These are phyloP conservation scores for Scytalidium sp. DNA, from an alignment of 2,329 filamentous ascomycete species.

Conservation along the genomic window DNA sequence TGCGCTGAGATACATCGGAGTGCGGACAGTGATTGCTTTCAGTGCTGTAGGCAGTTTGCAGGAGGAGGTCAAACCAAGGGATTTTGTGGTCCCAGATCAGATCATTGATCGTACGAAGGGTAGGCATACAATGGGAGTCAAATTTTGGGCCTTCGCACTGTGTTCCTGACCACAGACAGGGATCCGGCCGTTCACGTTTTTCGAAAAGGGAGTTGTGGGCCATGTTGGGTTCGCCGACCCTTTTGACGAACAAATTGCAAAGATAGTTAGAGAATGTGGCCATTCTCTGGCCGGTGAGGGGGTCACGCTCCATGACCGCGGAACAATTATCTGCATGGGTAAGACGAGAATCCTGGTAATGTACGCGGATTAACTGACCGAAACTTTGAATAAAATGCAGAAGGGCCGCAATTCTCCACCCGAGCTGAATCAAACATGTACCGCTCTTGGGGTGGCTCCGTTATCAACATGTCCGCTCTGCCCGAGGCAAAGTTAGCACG, in stretches of 20 bases:
- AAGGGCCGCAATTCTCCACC: constrained; percentile 97
- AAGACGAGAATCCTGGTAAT: constrained; percentile 28
- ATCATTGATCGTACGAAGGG: constrained; percentile 96
- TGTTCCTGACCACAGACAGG: constrained; percentile 30
- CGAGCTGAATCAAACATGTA: constrained; percentile 96
- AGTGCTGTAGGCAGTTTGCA: constrained; percentile 89
- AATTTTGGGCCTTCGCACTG: not conserved
- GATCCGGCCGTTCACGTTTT: constrained; percentile 91
- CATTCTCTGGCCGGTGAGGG: constrained; percentile 75
- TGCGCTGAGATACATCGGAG: constrained; percentile 87
- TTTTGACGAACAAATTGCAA: constrained; percentile 76
- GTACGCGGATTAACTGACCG: constrained; percentile 3
- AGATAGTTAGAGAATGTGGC: constrained; percentile 71
- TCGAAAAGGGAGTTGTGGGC: constrained; percentile 85
- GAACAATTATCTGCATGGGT: constrained; percentile 91
- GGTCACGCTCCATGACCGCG: constrained; percentile 78
- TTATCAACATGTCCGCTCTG: constrained; percentile 97
- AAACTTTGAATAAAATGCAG: constrained; percentile 40
- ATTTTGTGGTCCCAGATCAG: constrained; percentile 96
- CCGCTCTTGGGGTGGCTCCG: constrained; percentile 85
- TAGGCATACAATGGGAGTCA: constrained; percentile 1
- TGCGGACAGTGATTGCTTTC: constrained; percentile 90
- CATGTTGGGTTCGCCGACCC: constrained; percentile 96
- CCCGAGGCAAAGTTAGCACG: constrained; percentile 95
- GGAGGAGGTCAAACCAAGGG: constrained; percentile 90